Percentiles rank a stretch among this genome's conserved stretches.
Evolutionary conservation across 2,329 filamentous ascomycete genomes (phyloP).

Genomic region (Bretziella fagacearum): DNA sequence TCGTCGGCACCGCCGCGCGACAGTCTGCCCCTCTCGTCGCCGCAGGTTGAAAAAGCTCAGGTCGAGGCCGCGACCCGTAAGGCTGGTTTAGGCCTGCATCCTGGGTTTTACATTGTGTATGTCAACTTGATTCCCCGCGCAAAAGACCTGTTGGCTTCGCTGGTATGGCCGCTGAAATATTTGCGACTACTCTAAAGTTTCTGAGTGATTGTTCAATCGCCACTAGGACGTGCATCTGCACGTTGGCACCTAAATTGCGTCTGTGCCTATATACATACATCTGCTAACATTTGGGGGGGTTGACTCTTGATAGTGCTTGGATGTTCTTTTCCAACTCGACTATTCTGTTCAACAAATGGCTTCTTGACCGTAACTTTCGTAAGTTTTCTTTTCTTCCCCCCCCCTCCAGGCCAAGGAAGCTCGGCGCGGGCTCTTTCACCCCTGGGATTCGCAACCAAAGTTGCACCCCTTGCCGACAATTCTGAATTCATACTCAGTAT

Average conservation of each 20-base stretch:
- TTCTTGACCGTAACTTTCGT: constrained; percentile 49
- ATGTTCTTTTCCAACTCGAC: constrained; percentile 72
- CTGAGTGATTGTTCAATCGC: too few relatives aligned
- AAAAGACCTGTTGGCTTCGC: too few relatives aligned
- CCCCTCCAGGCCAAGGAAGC: too few relatives aligned
- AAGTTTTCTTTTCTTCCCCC: constrained; percentile 18
- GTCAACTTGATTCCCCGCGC: too few relatives aligned
- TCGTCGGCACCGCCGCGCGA: constrained; percentile 14
- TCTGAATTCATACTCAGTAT: neutral
- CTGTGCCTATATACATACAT: neutral
- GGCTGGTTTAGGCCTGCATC: constrained; percentile 17
- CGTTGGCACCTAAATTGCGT: neutral
- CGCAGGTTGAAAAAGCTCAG: constrained; percentile 17
- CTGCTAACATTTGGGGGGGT: too few relatives aligned
- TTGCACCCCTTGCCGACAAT: neutral
- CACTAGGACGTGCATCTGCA: neutral
- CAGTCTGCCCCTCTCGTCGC: constrained; percentile 12
- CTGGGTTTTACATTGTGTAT: constrained; percentile 22
- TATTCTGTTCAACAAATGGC: constrained; percentile 87
- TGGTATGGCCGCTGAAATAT: too few relatives aligned
- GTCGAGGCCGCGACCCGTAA: constrained; percentile 10
- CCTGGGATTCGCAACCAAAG: neutral
- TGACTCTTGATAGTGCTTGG: constrained; percentile 42
- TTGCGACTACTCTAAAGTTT: too few relatives aligned
- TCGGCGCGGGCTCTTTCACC: neutral